Evolutionary conservation across 768 basidiomycete species (phyloP), one percentile per base, ranked within the genome.

Genomic region (Ramaria rubella): DNA sequence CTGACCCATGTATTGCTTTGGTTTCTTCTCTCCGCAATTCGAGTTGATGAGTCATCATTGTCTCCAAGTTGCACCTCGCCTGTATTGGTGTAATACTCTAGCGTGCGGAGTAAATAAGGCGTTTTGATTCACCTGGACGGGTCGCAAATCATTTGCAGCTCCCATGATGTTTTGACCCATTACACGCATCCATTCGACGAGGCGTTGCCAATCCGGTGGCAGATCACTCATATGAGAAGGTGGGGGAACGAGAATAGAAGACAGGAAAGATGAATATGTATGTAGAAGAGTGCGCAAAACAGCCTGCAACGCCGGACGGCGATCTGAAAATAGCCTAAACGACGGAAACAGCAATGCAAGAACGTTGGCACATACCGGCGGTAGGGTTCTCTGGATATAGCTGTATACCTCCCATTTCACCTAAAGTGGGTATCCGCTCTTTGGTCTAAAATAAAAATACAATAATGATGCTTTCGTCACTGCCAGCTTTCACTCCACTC

Each of bases 111-210:
- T 27, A 58, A 36, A 49, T 31, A n/a, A 27, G 24, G 36, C 31
- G 44, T 15, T 45, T 54, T 42, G 60, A 65, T 70, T 11, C 24
- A 85, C 90, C 79, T 94, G 92, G 4, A 93, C 87, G 1, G 91
- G 92, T 24, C 93, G 81, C 50, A 94, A 71, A 63, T 93, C 91
- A 64, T 95, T 95, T 34, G 88, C 89, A 17, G 89, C 87, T 14
- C 86, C 88, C 82, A 94, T 90, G 56, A 95, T 77, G 67, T 94
- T 95, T 68, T 90, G 87, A 6, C 82, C 82, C 52, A 92, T 78
- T 1, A 88, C 75, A 11, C 78, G 82, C 52, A 94, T 86, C 87
- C 91, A 91, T 65, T 90, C 87, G 1, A 87, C 75, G 54, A 86
- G 81, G 49, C 80, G 73, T 52, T 82, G 78, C 87, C 89, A 93